Conservation (phyloP, 805 yeast genomes). For the Candida schatavii region DNA sequence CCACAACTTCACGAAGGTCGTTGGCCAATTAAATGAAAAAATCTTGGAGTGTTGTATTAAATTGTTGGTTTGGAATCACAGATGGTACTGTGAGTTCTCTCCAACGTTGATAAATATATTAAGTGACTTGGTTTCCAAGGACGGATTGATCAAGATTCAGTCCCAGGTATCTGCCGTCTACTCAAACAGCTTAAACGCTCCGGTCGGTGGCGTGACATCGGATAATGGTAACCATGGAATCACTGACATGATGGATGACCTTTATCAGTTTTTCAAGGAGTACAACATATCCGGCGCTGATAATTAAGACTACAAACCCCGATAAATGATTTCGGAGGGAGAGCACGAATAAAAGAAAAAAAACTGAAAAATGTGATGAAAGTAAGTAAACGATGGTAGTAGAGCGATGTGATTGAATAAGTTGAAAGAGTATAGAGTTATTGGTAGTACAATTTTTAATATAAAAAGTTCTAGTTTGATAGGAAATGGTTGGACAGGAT, state of each 20-base stretch:
- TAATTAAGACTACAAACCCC: too few species aligned
- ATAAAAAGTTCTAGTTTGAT: too few species aligned
- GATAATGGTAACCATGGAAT: constrained; percentile 50
- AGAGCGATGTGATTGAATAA: too few species aligned
- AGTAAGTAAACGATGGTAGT: background rate
- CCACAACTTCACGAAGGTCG: constrained; percentile 36
- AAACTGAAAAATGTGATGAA: background rate
- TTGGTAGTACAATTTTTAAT: too few species aligned
- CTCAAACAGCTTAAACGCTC: constrained; percentile 30
- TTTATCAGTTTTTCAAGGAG: constrained; percentile 45
- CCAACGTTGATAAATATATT: constrained; percentile 61
- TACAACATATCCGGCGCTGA: constrained; percentile 46
- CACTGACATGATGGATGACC: constrained; percentile 51
- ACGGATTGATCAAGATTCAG: constrained; percentile 75
- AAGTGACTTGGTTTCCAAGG: constrained; percentile 62
- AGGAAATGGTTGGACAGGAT: too few species aligned
- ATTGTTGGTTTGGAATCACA: constrained; percentile 93
- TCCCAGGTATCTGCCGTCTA: constrained; percentile 69
- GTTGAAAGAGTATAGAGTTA: too few species aligned
- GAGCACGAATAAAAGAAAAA: background rate
- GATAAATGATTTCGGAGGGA: too few species aligned
- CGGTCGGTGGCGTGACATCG: constrained; percentile 12
- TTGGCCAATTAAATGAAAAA: constrained; percentile 47
- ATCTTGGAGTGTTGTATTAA: constrained; percentile 71
- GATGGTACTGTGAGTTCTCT: constrained; percentile 94